Base-by-base conservation (phyloP, 2,329 filamentous ascomycete genomes). In the Ascochyta koolunga region DNA sequence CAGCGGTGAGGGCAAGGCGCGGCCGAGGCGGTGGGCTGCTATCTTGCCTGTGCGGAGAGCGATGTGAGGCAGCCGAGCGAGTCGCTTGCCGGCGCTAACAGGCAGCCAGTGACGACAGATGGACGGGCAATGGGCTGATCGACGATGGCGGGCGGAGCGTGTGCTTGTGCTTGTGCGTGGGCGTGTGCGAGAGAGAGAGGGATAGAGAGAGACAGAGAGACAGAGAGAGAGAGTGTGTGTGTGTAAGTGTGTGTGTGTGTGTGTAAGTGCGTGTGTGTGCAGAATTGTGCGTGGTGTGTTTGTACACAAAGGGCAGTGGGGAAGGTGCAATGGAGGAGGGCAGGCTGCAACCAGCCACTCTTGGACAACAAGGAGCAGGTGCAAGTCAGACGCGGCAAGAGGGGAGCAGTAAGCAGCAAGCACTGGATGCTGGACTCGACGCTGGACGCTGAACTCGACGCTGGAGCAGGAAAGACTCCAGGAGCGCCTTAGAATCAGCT, bases 61-160 rank as follows among this genome's bases (percentile, higher is more conserved):
- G 45, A 54, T 57, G 49, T 68, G 66, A 71, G 58, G 69, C 67
- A 70, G 67, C 65, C 63, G 65, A 66, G 66, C 58, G 59, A 56
- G 56, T 71, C 64, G 66, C 66, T 65, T 68, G 58, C 58, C 52
- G 65, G 68, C 69, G 69, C 69, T 72, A 72, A 67, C 42, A 60
- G 50, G 58, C 59, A 63, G 62, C 59, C 55, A 52, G 64, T 65
- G 68, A 68, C 65, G 67, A 62, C 55, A 58, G 40, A 48, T 49
- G 35, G 31, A 31, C 40, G 44, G 46, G 32, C 43, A 39, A 37
- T 45, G 47, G 56, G 44, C 49, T 43, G 58, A 51, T 57, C 50
- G 56, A 41, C 43, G 56, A 53, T 59, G 45, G 42, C 43, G 45
- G 45, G 45, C 52, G 32, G 46, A 38, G 50, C 42, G 35, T 22